Conservation (phyloP, 75 land plant species). For the Gnetum montanum region DNA sequence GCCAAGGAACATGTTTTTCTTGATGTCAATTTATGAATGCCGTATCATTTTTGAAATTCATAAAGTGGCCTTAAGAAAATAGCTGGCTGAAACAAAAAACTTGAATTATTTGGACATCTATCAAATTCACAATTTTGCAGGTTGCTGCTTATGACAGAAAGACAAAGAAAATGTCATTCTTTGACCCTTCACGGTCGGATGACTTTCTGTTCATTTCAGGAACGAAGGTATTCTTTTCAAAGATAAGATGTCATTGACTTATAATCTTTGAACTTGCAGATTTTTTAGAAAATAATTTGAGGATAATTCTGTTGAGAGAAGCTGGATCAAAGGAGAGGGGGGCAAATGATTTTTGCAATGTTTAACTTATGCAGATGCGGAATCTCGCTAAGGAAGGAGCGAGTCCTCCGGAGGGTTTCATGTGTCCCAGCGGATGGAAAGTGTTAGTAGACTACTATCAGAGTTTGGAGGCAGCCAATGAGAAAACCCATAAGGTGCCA, state of each 20-base stretch:
- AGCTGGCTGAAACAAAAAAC: too few relatives aligned
- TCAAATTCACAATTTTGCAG: constrained; percentile 31
- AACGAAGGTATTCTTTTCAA: constrained; percentile 78
- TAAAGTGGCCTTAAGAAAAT: too few relatives aligned
- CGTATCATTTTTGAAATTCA: not conserved
- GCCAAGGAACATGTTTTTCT: not conserved
- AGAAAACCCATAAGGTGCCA: too few relatives aligned
- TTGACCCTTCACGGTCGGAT: constrained; percentile 86
- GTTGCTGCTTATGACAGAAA: constrained; percentile 95
- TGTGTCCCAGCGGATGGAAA: constrained; percentile 95
- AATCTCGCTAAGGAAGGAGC: constrained; percentile 60
- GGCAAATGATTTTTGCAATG: too few relatives aligned
- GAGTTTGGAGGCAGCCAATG: constrained; percentile 48
- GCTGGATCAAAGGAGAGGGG: too few relatives aligned
- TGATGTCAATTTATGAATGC: not conserved
- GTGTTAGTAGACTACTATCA: constrained; percentile 86
- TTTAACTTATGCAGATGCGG: constrained; percentile 74
- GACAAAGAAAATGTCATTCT: constrained; percentile 86
- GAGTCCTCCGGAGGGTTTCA: constrained; percentile 80
- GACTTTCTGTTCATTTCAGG: constrained; percentile 98
- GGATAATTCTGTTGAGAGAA: too few relatives aligned
- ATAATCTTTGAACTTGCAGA: too few relatives aligned
- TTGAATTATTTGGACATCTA: too few relatives aligned
- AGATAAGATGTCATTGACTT: too few relatives aligned
- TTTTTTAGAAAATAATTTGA: too few relatives aligned